These are phyloP conservation scores for Ceratocystis alfenasii DNA, from an alignment of 2,329 filamentous ascomycete genomes.

Conservation along the genomic window DNA sequence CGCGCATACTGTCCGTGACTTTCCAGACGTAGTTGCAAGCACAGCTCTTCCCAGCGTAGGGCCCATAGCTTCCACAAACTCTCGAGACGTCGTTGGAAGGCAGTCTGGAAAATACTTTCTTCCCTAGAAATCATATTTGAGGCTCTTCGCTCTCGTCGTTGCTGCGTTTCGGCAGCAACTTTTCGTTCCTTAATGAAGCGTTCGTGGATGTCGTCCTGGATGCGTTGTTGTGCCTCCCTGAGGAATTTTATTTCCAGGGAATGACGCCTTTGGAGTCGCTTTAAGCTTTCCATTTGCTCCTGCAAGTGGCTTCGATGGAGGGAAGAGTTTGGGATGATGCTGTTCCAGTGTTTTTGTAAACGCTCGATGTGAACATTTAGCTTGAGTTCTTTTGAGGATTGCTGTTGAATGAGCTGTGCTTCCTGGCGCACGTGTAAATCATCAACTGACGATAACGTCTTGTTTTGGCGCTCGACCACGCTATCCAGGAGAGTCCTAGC, in stretches of 20 bases:
- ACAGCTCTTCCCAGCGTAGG: conserved; percentile 20
- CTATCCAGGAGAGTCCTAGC: conserved; percentile 18
- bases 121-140: conserved; percentile 18
- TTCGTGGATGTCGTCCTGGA: conserved; percentile 18
- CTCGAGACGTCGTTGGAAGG: conserved; percentile 16
- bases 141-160: conserved; percentile 16
- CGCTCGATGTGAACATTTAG: conserved; percentile 18
- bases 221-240: conserved; percentile 20
- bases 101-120: conserved; percentile 17
- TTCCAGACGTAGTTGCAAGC: conserved; percentile 8
- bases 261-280: conserved; percentile 14
- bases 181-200: conserved; percentile 17
- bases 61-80: conserved; percentile 20
- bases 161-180: conserved; percentile 14
- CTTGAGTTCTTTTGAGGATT: conserved; percentile 18
- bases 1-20: conserved; percentile 5
- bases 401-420: conserved; percentile 18
- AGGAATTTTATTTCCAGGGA: conserved; percentile 18
- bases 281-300: conserved; percentile 13
- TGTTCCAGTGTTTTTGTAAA: conserved; percentile 19
- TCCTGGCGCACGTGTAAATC: conserved; percentile 20
- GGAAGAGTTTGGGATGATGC: conserved; percentile 11
- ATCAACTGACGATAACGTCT: conserved; percentile 15
- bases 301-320: conserved; percentile 16
- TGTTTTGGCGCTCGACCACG: conserved; percentile 18